Conservation (phyloP, 2,329 filamentous ascomycete species). For the Fusarium caatingaense region DNA sequence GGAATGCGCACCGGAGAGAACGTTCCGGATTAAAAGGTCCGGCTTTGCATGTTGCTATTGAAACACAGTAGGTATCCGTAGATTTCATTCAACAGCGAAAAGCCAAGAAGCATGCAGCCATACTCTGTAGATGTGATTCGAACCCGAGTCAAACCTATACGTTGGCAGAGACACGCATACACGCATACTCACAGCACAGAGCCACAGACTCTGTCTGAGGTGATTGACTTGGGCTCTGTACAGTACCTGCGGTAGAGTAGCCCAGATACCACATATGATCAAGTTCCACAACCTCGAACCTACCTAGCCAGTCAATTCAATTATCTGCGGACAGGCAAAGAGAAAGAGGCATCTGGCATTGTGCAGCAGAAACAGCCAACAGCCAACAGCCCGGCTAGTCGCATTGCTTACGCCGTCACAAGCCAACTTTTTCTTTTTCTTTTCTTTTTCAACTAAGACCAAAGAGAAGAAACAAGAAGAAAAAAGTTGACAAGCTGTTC, state of each 20-base stretch:
- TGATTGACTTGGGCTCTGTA: not conserved
- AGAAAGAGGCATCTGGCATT: not conserved
- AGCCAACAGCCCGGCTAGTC: not conserved
- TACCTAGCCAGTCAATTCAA: not conserved
- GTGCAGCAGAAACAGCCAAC: not conserved
- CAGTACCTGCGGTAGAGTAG: not conserved
- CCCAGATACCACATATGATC: slow-evolving; percentile 12
- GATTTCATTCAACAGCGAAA: not conserved
- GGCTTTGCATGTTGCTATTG: not conserved
- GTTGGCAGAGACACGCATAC: slow-evolving; percentile 12
- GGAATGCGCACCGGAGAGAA: slow-evolving; percentile 33
- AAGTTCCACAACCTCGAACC: slow-evolving; percentile 7
- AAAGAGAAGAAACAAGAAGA: not conserved
- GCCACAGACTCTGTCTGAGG: not conserved
- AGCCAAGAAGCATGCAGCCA: slow-evolving; percentile 10
- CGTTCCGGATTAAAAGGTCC: slow-evolving; percentile 25
- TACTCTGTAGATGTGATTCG: not conserved
- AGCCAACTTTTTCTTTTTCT: not conserved
- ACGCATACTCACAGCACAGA: not conserved
- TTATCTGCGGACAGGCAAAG: not conserved
- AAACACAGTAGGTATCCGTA: not conserved
- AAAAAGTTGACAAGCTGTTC: not conserved
- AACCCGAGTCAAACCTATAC: not conserved
- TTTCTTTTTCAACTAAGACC: not conserved
- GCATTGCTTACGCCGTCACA: not conserved